Evolutionary conservation across 2,329 filamentous ascomycete species (phyloP), one percentile per base, ranked within the genome.

Genomic region (Verticillium zaregamsianum): DNA sequence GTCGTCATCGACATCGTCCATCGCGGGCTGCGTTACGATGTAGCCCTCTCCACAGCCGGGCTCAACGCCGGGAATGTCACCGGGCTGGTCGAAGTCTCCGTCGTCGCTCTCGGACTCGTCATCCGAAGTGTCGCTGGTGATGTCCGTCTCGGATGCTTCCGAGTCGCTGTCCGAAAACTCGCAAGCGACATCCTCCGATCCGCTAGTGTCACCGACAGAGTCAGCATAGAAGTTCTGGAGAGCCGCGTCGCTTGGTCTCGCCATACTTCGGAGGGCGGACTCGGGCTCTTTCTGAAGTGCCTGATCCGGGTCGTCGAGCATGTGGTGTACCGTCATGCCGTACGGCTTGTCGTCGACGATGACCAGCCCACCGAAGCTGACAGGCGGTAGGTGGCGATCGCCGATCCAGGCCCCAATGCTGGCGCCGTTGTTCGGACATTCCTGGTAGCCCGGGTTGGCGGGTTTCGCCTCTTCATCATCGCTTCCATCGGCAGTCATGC

Each of bases 261-360:
- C 79, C 74, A 71, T 82, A 75, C 72, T 82, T 55, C 70, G 73
- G 61, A 61, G 2, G 67, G 64, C 32, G 7, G 45, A 23, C 52
- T 74, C 66, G 28, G 64, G 67, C 14, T 64, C 64, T 25, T 66
- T 61, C 39, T 58, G 25, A 54, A 62, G 63, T 55, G 65, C 60
- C 69, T 25, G 74, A 3, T 85, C 84, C 1, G 85, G 86, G 62
- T 88, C 85, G 79, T 97, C 94, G 2, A 98, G 85, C 87, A 98
- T 94, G 74, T 98, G 94, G 70, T 98, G 94, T 0, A 98, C 94
- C 25, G 92, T 97, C 91, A 98, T 95, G 14, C 94, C 94, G 69
- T 93, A 95, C 0, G 91, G 86, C 72, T 90, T 88, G 61, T 90
- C 87, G 70, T 98, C 93, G 2, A 98, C 87, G 35, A 95, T 79